These are phyloP conservation scores for Chamaenerion angustifolium DNA, from an alignment of 345 rosid genomes.

Conservation along the genomic window DNA sequence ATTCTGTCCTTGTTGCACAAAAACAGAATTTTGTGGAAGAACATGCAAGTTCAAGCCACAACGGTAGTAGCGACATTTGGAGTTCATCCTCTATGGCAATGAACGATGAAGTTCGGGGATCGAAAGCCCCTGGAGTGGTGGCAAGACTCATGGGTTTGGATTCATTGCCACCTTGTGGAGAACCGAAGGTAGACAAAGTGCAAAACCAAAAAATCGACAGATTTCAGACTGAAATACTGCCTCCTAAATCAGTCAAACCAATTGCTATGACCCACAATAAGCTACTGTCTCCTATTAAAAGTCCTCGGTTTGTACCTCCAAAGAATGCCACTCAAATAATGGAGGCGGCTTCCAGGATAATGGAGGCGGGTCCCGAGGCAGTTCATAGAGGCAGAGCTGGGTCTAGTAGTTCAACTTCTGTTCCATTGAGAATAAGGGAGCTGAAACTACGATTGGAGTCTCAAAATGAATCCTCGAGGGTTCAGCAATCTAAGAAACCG, in stretches of 20 bases:
- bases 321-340: slow-evolving; percentile 27
- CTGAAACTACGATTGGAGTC: slow-evolving; percentile 70
- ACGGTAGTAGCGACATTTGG: slow-evolving; percentile 28
- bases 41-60: slow-evolving; percentile 24
- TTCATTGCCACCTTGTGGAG: slow-evolving; percentile 52
- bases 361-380: slow-evolving; percentile 50
- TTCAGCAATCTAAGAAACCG: slow-evolving; percentile 19
- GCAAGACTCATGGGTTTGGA: slow-evolving; percentile 97
- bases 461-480: slow-evolving; percentile 31
- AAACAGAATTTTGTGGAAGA: slow-evolving; percentile 35
- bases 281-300: slow-evolving; percentile 65
- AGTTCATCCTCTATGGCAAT: slow-evolving; percentile 47
- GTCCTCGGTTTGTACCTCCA: slow-evolving; percentile 34
- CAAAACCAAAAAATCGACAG: slow-evolving; percentile 46
- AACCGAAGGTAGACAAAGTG: slow-evolving; percentile 9
- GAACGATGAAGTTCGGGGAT: slow-evolving; percentile 56
- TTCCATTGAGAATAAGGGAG: slow-evolving; percentile 60
- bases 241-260: slow-evolving; percentile 61
- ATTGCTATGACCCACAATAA: slow-evolving; percentile 45
- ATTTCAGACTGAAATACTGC: slow-evolving; percentile 69
- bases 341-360: slow-evolving; percentile 78
- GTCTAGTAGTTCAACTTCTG: slow-evolving; percentile 33
- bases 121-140: slow-evolving; percentile 72
- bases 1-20: neutral
- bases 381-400: slow-evolving; percentile 26